phyloP scores from a whole-genome alignment of 257 asterid species.

The Ajuga chamaepitys region DNA sequence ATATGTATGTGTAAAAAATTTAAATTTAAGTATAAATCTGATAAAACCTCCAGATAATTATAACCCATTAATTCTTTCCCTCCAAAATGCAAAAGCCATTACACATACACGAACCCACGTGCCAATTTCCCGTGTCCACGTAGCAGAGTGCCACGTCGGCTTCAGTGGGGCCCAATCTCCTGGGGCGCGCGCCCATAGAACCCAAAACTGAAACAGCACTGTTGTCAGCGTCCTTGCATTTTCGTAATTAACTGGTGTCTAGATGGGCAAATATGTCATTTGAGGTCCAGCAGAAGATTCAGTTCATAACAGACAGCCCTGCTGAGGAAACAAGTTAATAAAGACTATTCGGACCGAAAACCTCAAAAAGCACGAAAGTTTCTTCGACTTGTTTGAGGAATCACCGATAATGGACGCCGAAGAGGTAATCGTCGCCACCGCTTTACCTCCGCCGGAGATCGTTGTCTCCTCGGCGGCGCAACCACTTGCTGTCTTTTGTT shows the following conservation, averaged over 20 bases:
- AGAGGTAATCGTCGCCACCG: slow-evolving; percentile 36
- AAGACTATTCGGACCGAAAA: slow-evolving; percentile 29
- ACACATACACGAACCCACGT: slow-evolving; percentile 17
- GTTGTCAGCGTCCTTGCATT: not conserved
- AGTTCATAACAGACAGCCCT: slow-evolving; percentile 61
- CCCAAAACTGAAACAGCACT: slow-evolving; percentile 25
- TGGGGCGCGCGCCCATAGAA: slow-evolving; percentile 23
- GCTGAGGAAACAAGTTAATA: slow-evolving; percentile 31
- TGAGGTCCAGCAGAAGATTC: slow-evolving; percentile 24
- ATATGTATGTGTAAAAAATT: no score
- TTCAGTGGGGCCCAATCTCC: slow-evolving; percentile 1
- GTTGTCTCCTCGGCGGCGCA: slow-evolving; percentile 25
- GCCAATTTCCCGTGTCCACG: not conserved
- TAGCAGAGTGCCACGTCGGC: slow-evolving; percentile 8
- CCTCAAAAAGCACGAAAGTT: slow-evolving; percentile 23
- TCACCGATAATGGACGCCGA: slow-evolving; percentile 39
- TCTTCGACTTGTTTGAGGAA: slow-evolving; percentile 21
- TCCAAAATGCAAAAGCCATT: slow-evolving; percentile 16
- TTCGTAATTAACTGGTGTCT: not conserved
- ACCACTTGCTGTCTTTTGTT: slow-evolving; percentile 2
- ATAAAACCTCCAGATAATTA: no score
- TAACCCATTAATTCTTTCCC: slow-evolving; percentile 15
- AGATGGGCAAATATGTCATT: slow-evolving; percentile 11
- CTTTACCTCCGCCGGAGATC: not conserved
- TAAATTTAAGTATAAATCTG: no score